phyloP scores from a whole-genome alignment of 2,329 filamentous ascomycete species.

The Tolypocladium endophyticum region DNA sequence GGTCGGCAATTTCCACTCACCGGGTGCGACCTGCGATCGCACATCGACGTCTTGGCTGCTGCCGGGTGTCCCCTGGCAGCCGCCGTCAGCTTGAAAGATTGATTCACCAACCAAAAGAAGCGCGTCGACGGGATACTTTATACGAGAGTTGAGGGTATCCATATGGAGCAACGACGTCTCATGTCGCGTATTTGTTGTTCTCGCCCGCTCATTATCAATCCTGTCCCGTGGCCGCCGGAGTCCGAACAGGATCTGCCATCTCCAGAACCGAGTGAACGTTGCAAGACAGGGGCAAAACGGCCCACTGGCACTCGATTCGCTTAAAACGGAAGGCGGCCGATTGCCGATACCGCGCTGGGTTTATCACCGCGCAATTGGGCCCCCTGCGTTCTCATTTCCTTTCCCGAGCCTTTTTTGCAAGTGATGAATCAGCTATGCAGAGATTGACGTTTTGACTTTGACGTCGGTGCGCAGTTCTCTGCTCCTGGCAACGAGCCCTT shows the following conservation, averaged over 20 bases:
- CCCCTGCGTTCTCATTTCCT: background rate
- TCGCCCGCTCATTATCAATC: background rate
- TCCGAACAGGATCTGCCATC: too few species aligned
- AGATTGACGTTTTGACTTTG: background rate
- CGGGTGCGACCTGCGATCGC: conserved; percentile 1
- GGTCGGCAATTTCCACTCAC: conserved; percentile 3
- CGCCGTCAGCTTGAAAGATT: background rate
- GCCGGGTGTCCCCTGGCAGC: background rate
- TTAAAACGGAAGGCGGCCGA: background rate
- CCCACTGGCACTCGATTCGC: background rate
- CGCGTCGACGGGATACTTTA: background rate
- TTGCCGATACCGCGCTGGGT: background rate
- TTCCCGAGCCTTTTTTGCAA: background rate
- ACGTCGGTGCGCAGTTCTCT: background rate
- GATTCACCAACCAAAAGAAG: background rate
- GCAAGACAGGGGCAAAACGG: background rate
- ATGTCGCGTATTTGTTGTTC: background rate
- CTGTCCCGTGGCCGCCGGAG: background rate
- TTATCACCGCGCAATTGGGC: background rate
- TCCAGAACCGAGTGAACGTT: background rate
- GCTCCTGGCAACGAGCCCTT: background rate
- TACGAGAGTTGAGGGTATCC: background rate
- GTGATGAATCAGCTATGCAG: background rate
- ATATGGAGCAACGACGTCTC: background rate
- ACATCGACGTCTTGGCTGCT: background rate